A percentile compares a stretch with the other conserved stretches of the same genome.
Evolutionary conservation across 805 yeast genomes (phyloP).

Genomic region (Blastobotrys peoriensis): DNA sequence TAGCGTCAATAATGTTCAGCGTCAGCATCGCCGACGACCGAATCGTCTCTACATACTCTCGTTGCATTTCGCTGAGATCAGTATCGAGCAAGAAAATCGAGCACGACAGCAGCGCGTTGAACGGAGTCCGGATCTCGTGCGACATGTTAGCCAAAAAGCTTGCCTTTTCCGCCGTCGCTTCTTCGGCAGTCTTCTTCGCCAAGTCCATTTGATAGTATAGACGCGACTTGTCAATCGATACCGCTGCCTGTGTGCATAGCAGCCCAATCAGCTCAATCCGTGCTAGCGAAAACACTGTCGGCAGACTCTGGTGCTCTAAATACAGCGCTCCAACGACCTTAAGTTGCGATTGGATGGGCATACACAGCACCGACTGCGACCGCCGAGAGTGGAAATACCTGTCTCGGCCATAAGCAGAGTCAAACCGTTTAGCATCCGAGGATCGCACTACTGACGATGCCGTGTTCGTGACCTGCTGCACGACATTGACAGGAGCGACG

Average conservation of each 20-base stretch:
- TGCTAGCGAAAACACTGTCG: constrained; percentile 29
- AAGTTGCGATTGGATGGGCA: constrained; percentile 40
- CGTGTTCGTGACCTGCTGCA: constrained; percentile 35
- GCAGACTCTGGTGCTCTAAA: constrained; percentile 32
- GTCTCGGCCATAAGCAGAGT: constrained; percentile 33
- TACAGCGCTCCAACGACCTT: constrained; percentile 43
- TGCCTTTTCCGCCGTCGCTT: constrained; percentile 50
- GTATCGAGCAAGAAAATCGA: constrained; percentile 37
- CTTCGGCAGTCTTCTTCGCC: constrained; percentile 38
- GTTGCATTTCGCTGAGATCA: constrained; percentile 37
- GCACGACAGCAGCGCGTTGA: constrained; percentile 40
- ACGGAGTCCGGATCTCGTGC: constrained; percentile 52
- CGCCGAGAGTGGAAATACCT: constrained; percentile 35
- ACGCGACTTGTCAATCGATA: constrained; percentile 43
- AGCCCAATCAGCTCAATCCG: constrained; percentile 38
- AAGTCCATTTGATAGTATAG: constrained; percentile 43
- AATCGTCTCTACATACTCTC: constrained; percentile 49
- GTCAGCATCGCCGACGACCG: constrained; percentile 46
- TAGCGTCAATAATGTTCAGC: constrained; percentile 48
- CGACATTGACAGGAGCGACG: constrained; percentile 38
- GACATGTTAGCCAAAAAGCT: constrained; percentile 52
- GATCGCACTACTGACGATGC: constrained; percentile 35
- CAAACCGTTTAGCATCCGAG: constrained; percentile 33
- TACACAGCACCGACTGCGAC: constrained; percentile 36
- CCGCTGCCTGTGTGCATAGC: constrained; percentile 48